Evolutionary conservation across 164 flowering plant species (phyloP).

Genomic region (Chloranthus sessilifolius): DNA sequence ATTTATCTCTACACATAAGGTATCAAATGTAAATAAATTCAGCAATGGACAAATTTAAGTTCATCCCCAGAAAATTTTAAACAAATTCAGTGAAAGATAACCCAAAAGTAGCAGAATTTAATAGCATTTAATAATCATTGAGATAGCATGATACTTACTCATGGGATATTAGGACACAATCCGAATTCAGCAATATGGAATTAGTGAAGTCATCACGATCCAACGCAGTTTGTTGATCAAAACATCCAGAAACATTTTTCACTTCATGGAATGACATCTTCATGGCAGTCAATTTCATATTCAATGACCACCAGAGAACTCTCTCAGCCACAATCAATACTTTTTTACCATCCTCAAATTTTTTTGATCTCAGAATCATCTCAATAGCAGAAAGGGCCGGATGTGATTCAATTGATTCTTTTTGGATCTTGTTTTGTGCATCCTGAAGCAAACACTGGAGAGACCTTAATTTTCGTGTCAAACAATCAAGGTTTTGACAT

Average conservation of each 20-base stretch:
- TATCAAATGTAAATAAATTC: not conserved
- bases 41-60: not conserved
- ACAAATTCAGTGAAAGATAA: too few relatives aligned
- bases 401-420: constrained; percentile 36
- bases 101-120: too few relatives aligned
- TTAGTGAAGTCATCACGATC: constrained; percentile 5
- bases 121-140: not conserved
- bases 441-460: constrained; percentile 35
- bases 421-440: constrained; percentile 25
- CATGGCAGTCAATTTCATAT: constrained; percentile 38
- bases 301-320: constrained; percentile 48
- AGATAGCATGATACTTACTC: constrained; percentile 29
- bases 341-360: constrained; percentile 21
- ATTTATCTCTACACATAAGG: not conserved
- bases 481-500: constrained; percentile 22
- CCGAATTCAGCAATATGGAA: constrained; percentile 12
- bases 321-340: constrained; percentile 45
- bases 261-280: constrained; percentile 33
- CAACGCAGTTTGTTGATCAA: constrained; percentile 15
- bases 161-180: constrained; percentile 37
- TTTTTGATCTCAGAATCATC: constrained; percentile 31
- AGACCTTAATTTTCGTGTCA: constrained; percentile 28
- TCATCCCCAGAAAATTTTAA: too few relatives aligned
- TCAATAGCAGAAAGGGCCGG: constrained; percentile 44
- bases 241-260: constrained; percentile 5